Conservation (phyloP, 31 red algal genomes). For the Bonnemaisonia californica region DNA sequence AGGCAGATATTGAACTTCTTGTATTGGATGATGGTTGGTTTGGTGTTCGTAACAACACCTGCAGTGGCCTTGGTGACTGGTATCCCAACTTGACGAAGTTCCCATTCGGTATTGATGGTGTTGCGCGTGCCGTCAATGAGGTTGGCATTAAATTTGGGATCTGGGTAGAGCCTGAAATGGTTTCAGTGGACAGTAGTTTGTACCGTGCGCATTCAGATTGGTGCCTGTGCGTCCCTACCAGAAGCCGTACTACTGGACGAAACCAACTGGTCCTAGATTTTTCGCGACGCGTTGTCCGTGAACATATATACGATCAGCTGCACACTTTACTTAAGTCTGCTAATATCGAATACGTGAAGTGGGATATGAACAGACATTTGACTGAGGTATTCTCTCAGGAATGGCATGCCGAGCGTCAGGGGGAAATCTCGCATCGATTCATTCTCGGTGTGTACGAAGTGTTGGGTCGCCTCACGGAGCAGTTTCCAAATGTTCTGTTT, state of each 20-base stretch:
- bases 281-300: slow-evolving; percentile 78
- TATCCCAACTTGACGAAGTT: slow-evolving; percentile 75
- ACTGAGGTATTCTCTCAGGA: slow-evolving; percentile 89
- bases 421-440: slow-evolving; percentile 90
- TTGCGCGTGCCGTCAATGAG: slow-evolving; percentile 67
- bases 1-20: slow-evolving; percentile 84
- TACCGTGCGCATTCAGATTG: slow-evolving; percentile 85
- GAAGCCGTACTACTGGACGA: slow-evolving; percentile 75
- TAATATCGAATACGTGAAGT: slow-evolving; percentile 87
- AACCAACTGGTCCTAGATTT: slow-evolving; percentile 96
- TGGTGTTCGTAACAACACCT: slow-evolving; percentile 77
- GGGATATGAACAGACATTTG: slow-evolving; percentile 92
- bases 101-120: slow-evolving; percentile 72
- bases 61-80: slow-evolving; percentile 88
- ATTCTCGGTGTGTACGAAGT: slow-evolving; percentile 96
- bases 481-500: slow-evolving; percentile 84
- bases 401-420: slow-evolving; percentile 71
- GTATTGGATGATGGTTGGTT: slow-evolving; percentile 98
- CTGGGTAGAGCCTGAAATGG: slow-evolving; percentile 98
- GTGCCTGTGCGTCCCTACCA: slow-evolving; percentile 82
- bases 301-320: slow-evolving; percentile 76
- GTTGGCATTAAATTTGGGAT: slow-evolving; percentile 88
- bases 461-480: slow-evolving; percentile 73
- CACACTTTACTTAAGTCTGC: slow-evolving; percentile 56
- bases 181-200: slow-evolving; percentile 72